A percentile compares a stretch with the other conserved stretches of the same genome.
Evolutionary conservation across 2,329 filamentous ascomycete genomes (phyloP).

Genomic region (Dactylellina leptospora): DNA sequence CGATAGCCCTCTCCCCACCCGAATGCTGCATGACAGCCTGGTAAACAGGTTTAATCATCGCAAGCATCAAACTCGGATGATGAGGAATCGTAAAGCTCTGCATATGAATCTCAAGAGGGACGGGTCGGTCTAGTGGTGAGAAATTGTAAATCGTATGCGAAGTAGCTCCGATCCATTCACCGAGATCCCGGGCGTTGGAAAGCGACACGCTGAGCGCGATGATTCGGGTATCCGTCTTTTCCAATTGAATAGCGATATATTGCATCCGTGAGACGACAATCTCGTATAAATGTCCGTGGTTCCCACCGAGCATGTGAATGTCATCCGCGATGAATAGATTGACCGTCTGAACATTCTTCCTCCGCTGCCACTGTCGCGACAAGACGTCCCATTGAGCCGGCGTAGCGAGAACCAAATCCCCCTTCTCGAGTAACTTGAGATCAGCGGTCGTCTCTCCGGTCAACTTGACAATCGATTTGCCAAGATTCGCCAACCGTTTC

Average conservation of each 20-base stretch:
- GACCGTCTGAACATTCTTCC: slow-evolving; percentile 92
- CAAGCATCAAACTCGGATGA: slow-evolving; percentile 96
- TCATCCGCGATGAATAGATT: slow-evolving; percentile 94
- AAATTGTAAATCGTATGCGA: slow-evolving; percentile 99
- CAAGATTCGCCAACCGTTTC: slow-evolving; percentile 79
- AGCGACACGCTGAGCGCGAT: slow-evolving; percentile 90
- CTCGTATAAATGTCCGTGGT: slow-evolving; percentile 89
- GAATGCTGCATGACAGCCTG: slow-evolving; percentile 87
- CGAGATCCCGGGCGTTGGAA: slow-evolving; percentile 90
- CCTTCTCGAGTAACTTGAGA: slow-evolving; percentile 83
- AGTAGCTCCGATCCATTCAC: slow-evolving; percentile 96
- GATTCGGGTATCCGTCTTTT: slow-evolving; percentile 79
- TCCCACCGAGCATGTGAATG: slow-evolving; percentile 88
- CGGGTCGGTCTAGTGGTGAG: slow-evolving; percentile 85
- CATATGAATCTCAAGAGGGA: slow-evolving; percentile 90
- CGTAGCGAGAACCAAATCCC: slow-evolving; percentile 90
- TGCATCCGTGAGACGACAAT: slow-evolving; percentile 98
- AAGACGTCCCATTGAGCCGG: slow-evolving; percentile 95
- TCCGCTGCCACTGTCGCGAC: slow-evolving; percentile 93
- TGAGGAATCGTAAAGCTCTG: slow-evolving; percentile 96
- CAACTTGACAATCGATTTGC: slow-evolving; percentile 90
- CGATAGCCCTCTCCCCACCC: slow-evolving; percentile 83
- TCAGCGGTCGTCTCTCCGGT: slow-evolving; percentile 92
- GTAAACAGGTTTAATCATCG: slow-evolving; percentile 96
- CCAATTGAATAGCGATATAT: slow-evolving; percentile 88